phyloP scores from a whole-genome alignment of 148 eudicot genomes.

The Chenopodium quinoa region DNA sequence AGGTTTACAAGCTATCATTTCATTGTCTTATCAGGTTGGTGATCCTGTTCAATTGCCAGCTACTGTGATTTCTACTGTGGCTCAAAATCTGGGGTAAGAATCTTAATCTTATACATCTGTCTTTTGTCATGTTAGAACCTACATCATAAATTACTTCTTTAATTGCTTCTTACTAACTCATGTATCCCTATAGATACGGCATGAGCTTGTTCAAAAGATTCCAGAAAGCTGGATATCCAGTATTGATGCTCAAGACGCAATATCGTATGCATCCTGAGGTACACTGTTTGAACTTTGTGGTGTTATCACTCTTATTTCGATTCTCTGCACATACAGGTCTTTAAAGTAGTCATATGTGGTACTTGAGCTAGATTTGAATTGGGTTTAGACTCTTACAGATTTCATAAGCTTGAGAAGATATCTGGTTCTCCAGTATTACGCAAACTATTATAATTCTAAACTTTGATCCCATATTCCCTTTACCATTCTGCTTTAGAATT shows the following conservation, averaged over 20 bases:
- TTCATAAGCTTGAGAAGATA: not conserved
- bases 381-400: not conserved
- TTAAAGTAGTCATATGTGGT: not conserved
- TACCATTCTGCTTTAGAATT: not conserved
- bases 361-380: not conserved
- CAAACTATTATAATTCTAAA: not conserved
- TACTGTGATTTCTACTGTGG: slow-evolving; percentile 83
- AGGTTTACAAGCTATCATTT: slow-evolving; percentile 1
- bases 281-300: slow-evolving; percentile 1
- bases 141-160: not conserved
- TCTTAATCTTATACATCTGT: not conserved
- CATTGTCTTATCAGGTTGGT: slow-evolving; percentile 57
- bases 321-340: not conserved
- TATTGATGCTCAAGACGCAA: slow-evolving; percentile 90
- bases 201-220: slow-evolving; percentile 95
- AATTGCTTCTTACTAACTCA: slow-evolving; percentile 7
- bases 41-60: slow-evolving; percentile 99
- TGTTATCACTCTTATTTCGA: not conserved
- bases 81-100: slow-evolving; percentile 69
- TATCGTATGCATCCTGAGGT: slow-evolving; percentile 99
- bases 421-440: not conserved
- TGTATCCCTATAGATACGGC: slow-evolving; percentile 53
- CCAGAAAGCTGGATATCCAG: slow-evolving; percentile 90
- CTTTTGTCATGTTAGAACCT: not conserved
- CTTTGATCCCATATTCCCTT: not conserved